Evolutionary conservation across 2,329 filamentous ascomycete genomes (phyloP), one percentile per base, ranked within the genome.

Genomic region (Chaetomium sp.): DNA sequence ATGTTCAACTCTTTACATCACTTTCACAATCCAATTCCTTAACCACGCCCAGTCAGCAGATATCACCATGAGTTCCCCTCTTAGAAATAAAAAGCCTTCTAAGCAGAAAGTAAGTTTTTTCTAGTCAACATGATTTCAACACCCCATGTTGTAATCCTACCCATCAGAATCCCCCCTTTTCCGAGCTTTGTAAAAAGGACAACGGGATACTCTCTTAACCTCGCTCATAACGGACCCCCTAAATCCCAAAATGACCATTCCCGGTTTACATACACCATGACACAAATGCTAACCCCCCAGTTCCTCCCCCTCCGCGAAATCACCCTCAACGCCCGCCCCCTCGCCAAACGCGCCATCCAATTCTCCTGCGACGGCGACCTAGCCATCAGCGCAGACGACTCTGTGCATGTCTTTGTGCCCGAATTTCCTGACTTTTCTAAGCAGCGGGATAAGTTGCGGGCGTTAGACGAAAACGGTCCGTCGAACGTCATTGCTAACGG

Each of bases 331-430:
- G 64, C 65, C 1, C 60, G 64, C 9, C 70, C 69, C 0, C 54
- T 67, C 37, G 55, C 60, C 58, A 68, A 65, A 44, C 71, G 74
- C 51, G 72, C 73, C 45, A 64, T 77, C 32, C 62, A 76, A 38
- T 83, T 80, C 77, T 84, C 80, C 27, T 76, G 76, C 58, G 80
- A 84, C 52, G 78, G 76, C 32, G 80, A 82, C 62, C 70, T 84
- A 5, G 80, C 80, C 37, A 72, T 82, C 36, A 76, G 74, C 2
- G 76, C 78, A n/a, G 78, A 81, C 58, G 80, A 84, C 64, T 77
- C 76, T 43, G 65, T 67, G 36, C 64, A 65, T 48, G 59, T 67
- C 49, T 61, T 66, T 40, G 61, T 66, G 38, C 62, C 65, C 33
- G 64, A 66, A 49, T 66, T 66, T 35, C 65, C 65, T 8, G 65